Evolutionary conservation across 2,329 filamentous ascomycete species (phyloP), one percentile per base, ranked within the genome.

Genomic region (Xylaria sp.): DNA sequence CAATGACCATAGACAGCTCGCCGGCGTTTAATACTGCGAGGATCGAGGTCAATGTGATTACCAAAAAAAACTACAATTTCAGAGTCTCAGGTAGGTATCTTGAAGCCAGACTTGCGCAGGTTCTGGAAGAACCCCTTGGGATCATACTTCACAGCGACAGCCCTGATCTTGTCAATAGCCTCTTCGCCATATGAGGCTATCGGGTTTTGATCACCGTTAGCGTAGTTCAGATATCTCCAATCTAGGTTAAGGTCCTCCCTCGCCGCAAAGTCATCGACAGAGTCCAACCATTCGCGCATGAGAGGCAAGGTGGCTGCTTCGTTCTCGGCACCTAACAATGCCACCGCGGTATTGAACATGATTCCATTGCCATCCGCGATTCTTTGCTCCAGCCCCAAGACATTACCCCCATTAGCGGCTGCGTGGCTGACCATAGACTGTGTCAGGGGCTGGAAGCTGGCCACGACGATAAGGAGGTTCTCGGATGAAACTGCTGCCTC

Each of bases 301-400:
- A 74, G 60, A 4, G 69, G 73, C 2, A 73, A 25, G 31, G 79
- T 74, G 15, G 75, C 74, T 5, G 65, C 60, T 60, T 76, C 71
- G 50, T 71, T 69, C 60, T 76, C 75, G 1, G 73, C 75, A 2
- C 76, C 79, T 64, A 76, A 76, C 15, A 77, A 72, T n/a, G 77
- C 78, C n/a, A 79, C 66, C 33, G 75, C 71, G 14, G 76, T 69
- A 25, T 79, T 74, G 75, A 76, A 80, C 57, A 74, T 71, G 42
- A 74, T 60, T 4, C 74, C 70, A 8, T 76, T 75, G 12, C 77
- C 76, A 21, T 78, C 71, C 1, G 71, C 70, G 38, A 80, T 74
- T 57, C 76, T 43, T 3, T 51, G 70, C 58, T 76, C 72, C 14
- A 77, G 71, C 8, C 73, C 75, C 19, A 77, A 64, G 4, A 75